A percentile compares a stretch with the other conserved stretches of the same genome.
phyloP scores from a whole-genome alignment of 2,329 filamentous ascomycete genomes.

The Botryotinia calthae region DNA sequence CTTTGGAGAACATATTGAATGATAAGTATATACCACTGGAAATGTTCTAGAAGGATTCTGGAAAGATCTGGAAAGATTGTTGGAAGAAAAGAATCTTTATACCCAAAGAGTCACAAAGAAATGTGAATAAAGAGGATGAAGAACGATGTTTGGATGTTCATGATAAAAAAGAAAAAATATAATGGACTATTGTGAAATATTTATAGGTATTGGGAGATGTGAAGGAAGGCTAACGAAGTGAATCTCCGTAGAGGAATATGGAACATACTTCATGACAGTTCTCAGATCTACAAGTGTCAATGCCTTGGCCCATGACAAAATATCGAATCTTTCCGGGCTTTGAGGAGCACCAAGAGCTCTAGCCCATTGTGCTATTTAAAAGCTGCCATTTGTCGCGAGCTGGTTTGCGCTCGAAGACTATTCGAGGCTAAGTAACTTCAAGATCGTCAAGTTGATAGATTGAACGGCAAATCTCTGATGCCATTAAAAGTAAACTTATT shows the following conservation, averaged over 20 bases:
- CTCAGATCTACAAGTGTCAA: no score
- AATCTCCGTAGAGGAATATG: not conserved
- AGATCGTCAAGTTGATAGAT: not conserved
- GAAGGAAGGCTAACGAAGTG: not conserved
- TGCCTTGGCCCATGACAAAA: not conserved
- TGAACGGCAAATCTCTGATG: not conserved
- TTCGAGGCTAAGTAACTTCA: not conserved
- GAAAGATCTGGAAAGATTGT: constrained; percentile 1
- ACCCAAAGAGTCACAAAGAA: not conserved
- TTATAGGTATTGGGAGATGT: not conserved
- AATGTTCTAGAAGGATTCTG: constrained; percentile 7
- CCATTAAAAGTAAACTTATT: no score
- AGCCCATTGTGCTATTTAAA: not conserved
- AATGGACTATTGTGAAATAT: not conserved
- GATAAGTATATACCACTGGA: not conserved
- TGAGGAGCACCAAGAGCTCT: not conserved
- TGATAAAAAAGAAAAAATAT: no score
- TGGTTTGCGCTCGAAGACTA: not conserved
- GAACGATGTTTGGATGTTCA: not conserved
- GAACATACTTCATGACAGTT: not conserved
- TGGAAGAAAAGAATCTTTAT: not conserved
- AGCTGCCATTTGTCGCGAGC: not conserved
- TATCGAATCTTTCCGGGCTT: not conserved
- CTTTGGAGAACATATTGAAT: constrained; percentile 4
- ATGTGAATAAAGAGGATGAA: not conserved